Percentiles rank a stretch among this genome's conserved stretches.
Conservation (phyloP, 169 alveolate species). For the Plasmodium relictum region DNA sequence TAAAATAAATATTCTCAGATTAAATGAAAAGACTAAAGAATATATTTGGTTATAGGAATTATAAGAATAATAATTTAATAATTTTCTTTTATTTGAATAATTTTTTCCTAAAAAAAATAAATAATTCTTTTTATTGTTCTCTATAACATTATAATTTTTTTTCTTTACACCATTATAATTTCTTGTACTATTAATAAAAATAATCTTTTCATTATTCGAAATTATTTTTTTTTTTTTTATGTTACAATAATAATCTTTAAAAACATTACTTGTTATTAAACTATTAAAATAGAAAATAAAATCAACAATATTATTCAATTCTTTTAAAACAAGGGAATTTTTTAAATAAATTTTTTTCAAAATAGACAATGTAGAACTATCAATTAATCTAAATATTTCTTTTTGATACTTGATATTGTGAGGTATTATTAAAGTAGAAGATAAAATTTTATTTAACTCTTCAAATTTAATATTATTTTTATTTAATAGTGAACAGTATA, state of each 20-base stretch:
- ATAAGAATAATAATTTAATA: slow-evolving; percentile 8
- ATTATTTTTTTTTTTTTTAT: neutral
- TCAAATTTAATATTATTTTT: neutral
- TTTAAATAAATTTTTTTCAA: slow-evolving; percentile 13
- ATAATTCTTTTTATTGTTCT: neutral
- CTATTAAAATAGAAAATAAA: slow-evolving; percentile 29
- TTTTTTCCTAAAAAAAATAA: neutral
- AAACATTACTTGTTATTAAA: slow-evolving; percentile 33
- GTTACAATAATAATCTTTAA: neutral
- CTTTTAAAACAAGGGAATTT: neutral
- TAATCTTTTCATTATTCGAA: neutral
- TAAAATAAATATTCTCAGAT: slow-evolving; percentile 45
- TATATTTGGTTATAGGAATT: slow-evolving; percentile 26
- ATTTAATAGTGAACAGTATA: slow-evolving; percentile 20
- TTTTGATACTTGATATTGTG: slow-evolving; percentile 21
- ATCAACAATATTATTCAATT: slow-evolving; percentile 21
- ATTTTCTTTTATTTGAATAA: neutral
- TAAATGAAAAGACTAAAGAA: slow-evolving; percentile 23
- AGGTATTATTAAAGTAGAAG: slow-evolving; percentile 46
- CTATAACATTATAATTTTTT: neutral
- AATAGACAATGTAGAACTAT: slow-evolving; percentile 1
- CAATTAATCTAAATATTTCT: slow-evolving; percentile 22
- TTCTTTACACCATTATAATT: neutral
- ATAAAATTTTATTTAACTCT: slow-evolving; percentile 17
- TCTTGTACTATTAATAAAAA: neutral